These are phyloP conservation scores for Psilocybe cyanescens DNA, from an alignment of 768 basidiomycete genomes.

Conservation along the genomic window DNA sequence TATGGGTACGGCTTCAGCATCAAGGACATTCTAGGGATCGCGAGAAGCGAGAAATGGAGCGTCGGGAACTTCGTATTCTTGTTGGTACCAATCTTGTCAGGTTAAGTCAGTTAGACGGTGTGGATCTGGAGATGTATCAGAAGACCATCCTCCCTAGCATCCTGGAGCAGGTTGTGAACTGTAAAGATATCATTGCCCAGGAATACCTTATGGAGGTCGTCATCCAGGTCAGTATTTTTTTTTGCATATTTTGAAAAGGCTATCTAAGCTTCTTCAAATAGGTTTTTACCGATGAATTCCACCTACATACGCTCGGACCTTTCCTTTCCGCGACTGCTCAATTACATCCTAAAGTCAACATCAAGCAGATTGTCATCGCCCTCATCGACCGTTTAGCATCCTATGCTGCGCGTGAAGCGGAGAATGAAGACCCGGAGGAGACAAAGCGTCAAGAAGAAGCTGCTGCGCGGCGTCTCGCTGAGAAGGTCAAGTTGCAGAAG, in stretches of 20 bases:
- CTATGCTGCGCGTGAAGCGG: constrained; percentile 96
- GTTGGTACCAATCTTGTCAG: constrained; percentile 98
- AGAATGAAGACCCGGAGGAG: constrained; percentile 95
- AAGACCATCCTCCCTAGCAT: constrained; percentile 87
- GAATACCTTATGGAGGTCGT: constrained; percentile 99
- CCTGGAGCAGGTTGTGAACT: constrained; percentile 96
- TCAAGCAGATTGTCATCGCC: constrained; percentile 97
- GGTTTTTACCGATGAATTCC: constrained; percentile 99
- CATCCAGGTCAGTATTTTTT: constrained; percentile 78
- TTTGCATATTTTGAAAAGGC: not conserved
- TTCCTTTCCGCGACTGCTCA: constrained; percentile 97
- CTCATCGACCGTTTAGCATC: constrained; percentile 95
- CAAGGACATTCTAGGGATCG: constrained; percentile 97
- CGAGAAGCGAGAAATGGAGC: constrained; percentile 96
- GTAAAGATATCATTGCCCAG: constrained; percentile 98
- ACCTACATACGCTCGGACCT: constrained; percentile 92
- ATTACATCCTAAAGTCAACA: constrained; percentile 97
- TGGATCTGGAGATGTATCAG: constrained; percentile 92
- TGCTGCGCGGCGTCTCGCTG: constrained; percentile 84
- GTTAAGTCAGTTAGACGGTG: constrained; percentile 93
- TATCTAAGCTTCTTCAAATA: constrained; percentile 28
- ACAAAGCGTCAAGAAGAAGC: constrained; percentile 93
- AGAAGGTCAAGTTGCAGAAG: constrained; percentile 80
- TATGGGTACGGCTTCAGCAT: constrained; percentile 98
- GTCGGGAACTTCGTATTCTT: constrained; percentile 91